Percentiles rank a stretch among this genome's conserved stretches.
These are phyloP conservation scores for Nephelium lappaceum DNA, from an alignment of 345 rosid genomes.

Conservation along the genomic window DNA sequence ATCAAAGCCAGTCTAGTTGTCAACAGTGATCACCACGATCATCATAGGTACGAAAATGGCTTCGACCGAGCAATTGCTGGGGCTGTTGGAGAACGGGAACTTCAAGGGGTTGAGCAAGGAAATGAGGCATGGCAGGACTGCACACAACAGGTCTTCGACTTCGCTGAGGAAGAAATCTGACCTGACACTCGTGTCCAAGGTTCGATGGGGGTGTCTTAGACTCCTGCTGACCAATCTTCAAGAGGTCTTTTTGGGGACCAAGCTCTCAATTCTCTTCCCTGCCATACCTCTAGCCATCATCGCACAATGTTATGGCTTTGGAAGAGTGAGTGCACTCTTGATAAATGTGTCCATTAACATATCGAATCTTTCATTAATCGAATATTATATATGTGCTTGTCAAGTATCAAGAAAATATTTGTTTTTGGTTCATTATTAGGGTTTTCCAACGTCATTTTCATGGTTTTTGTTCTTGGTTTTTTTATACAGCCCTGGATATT, in stretches of 20 bases:
- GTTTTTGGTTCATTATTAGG: not conserved
- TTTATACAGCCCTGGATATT: constrained; percentile 78
- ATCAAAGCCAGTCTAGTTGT: too few relatives aligned
- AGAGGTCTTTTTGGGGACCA: constrained; percentile 86
- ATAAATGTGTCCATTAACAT: too few relatives aligned
- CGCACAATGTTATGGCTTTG: constrained; percentile 56
- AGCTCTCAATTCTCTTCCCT: constrained; percentile 71
- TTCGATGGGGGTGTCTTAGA: constrained; percentile 52
- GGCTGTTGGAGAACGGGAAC: constrained; percentile 58
- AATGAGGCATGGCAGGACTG: constrained; percentile 67
- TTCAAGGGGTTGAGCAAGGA: constrained; percentile 59
- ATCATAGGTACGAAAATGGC: constrained; percentile 25
- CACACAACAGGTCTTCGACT: constrained; percentile 84
- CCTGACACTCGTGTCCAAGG: constrained; percentile 53
- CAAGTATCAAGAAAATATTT: not conserved
- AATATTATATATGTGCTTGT: too few relatives aligned
- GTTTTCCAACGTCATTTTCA: too few relatives aligned
- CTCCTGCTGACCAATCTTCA: constrained; percentile 63
- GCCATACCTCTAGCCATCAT: constrained; percentile 78
- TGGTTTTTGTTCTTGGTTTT: not conserved
- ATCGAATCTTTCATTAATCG: too few relatives aligned
- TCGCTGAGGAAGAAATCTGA: constrained; percentile 84
- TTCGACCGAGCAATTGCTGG: constrained; percentile 39
- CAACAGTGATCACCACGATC: too few relatives aligned
- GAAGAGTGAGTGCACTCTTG: constrained; percentile 46